phyloP scores from a whole-genome alignment of 495 filamentous ascomycete species.

The Penicillium odoratum region DNA sequence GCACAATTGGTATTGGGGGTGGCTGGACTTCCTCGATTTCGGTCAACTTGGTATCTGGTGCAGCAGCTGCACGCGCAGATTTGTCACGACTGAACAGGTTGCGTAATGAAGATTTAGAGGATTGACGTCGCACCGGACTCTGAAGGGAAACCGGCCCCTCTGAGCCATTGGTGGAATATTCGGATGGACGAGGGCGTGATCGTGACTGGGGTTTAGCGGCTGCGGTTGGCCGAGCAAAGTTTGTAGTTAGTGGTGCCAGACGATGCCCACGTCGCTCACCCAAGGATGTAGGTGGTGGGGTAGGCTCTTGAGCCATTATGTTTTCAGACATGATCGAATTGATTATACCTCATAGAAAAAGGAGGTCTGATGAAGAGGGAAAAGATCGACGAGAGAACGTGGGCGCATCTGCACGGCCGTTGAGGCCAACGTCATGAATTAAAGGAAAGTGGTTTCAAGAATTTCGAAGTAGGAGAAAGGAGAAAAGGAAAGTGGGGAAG shows the following conservation, averaged over 20 bases:
- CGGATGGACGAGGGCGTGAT: conserved; percentile 42
- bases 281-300: conserved; percentile 27
- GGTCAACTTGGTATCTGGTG: conserved; percentile 32
- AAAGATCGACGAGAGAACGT: conserved; percentile 31
- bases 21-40: conserved; percentile 36
- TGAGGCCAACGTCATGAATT: conserved; percentile 15
- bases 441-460: neutral
- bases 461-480: conserved; percentile 7
- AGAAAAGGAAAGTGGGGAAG: conserved; percentile 1
- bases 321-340: conserved; percentile 11
- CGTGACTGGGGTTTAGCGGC: conserved; percentile 12
- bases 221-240: conserved; percentile 37
- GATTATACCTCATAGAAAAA: conserved; percentile 14
- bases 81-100: conserved; percentile 44
- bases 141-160: conserved; percentile 37
- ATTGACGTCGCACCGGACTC: conserved; percentile 33
- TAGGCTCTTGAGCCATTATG: conserved; percentile 7
- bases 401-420: conserved; percentile 22
- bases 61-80: conserved; percentile 18
- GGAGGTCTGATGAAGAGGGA: conserved; percentile 20
- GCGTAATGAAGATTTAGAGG: conserved; percentile 43
- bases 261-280: conserved; percentile 42
- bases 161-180: conserved; percentile 32
- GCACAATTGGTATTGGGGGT: conserved; percentile 10
- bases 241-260: conserved; percentile 41